Evolutionary conservation across 148 eudicot species (phyloP), one percentile per base, ranked within the genome.

Genomic region (Amaranthus palmeri): DNA sequence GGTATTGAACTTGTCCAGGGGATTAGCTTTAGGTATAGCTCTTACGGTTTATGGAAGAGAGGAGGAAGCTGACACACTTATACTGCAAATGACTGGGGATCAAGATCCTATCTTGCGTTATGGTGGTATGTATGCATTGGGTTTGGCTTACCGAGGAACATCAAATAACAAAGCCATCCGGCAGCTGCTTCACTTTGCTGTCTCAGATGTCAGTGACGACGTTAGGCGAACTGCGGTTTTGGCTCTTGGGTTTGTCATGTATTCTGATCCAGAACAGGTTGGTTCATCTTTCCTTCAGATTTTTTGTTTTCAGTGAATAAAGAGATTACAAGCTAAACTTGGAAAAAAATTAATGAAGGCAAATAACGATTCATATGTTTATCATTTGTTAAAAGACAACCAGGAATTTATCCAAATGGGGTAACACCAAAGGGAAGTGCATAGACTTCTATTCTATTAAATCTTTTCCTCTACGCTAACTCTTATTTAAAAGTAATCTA

Each of bases 91-190:
- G 99, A 95, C 99, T 51, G 83, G 96, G 67, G 99, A 95, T 81
- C 99, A 95, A 80, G 99, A 95, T 80, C 97, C 99, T 65, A 95
- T 95, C 40, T 44, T 95, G 58, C 89, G 99, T 54, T 95, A 95
- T 73, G 97, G 99, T 80, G 99, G 99, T 79, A 92, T 95, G 97
- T 96, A 96, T 79, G 99, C 99, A 5, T 76, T 96, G 80, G 99
- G 93, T 54, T 85, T 96, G 83, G 99, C 99, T 25, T 96, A 96
- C 81, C 85, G 97, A 7, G 99, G 99, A 73, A 96, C 99, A 14
- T 82, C 92, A 46, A 96, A 92, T 77, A 96, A 96, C 82, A 92
- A 96, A 87, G 99, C 99, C 54, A 96, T 96, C 62, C 96, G 96
- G 53, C 96, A 96, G 84, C 85, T 96, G 77, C 91, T 96, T 44